Conservation (phyloP, 1,284 basidiomycete genomes). For the Golubevia pallescens region DNA sequence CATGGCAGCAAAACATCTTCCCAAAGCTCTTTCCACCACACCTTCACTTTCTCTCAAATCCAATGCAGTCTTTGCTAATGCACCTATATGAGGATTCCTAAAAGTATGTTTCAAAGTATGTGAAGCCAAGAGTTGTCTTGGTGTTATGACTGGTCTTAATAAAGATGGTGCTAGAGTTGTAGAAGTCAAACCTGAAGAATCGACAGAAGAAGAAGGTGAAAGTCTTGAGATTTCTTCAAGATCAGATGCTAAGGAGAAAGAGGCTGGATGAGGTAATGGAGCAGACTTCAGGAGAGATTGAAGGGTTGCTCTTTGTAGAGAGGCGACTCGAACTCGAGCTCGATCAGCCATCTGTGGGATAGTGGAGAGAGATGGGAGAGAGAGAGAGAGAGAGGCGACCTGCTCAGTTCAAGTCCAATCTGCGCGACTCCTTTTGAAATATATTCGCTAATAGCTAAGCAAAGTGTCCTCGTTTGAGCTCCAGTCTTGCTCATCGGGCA, state of each 20-base stretch:
- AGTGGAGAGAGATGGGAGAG: background rate
- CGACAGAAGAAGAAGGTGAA: constrained; percentile 10
- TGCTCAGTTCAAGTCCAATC: too few species aligned
- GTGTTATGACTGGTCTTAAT: constrained; percentile 50
- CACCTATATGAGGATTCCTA: constrained; percentile 57
- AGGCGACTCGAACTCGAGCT: constrained; percentile 9
- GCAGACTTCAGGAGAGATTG: constrained; percentile 12
- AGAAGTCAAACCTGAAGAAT: constrained; percentile 23
- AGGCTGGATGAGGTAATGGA: constrained; percentile 4
- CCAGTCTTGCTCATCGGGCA: too few species aligned
- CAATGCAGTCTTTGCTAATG: constrained; percentile 57
- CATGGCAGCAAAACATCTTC: constrained; percentile 54
- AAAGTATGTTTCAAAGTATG: constrained; percentile 58
- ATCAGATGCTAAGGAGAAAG: constrained; percentile 3
- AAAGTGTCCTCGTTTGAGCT: too few species aligned
- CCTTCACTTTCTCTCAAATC: constrained; percentile 59
- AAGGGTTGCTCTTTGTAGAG: constrained; percentile 17
- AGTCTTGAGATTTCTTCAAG: constrained; percentile 17
- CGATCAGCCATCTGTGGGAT: constrained; percentile 13
- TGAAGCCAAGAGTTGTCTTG: constrained; percentile 47
- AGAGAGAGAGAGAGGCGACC: too few species aligned
- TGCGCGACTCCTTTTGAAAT: too few species aligned
- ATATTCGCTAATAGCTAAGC: too few species aligned
- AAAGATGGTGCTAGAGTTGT: constrained; percentile 52
- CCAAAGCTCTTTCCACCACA: constrained; percentile 45